phyloP scores from a whole-genome alignment of 2,329 filamentous ascomycete genomes.

The Epichloe typhina region DNA sequence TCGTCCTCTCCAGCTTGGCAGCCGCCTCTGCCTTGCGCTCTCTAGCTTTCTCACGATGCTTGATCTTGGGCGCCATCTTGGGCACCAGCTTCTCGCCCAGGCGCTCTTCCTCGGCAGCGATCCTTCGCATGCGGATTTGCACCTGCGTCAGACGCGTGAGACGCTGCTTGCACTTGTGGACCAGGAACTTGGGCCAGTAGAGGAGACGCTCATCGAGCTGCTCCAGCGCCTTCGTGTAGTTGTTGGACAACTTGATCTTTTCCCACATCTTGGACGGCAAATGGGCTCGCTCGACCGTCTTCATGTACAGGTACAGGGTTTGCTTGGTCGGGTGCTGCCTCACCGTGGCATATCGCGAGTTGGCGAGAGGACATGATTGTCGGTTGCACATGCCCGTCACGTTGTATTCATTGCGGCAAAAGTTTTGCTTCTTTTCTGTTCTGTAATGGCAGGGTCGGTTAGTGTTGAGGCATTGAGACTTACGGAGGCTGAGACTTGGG shows the following conservation, averaged over 20 bases:
- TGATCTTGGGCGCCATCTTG: constrained; percentile 82
- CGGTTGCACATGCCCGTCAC: constrained; percentile 72
- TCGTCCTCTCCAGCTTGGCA: constrained; percentile 89
- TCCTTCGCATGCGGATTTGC: constrained; percentile 61
- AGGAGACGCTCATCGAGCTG: constrained; percentile 77
- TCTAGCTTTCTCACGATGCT: constrained; percentile 59
- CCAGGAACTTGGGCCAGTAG: constrained; percentile 89
- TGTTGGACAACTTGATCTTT: constrained; percentile 74
- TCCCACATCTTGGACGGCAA: constrained; percentile 92
- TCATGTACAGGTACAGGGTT: constrained; percentile 90
- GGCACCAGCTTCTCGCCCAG: constrained; percentile 81
- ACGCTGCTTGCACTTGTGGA: constrained; percentile 94
- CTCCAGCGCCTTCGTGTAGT: constrained; percentile 80
- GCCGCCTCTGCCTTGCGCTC: constrained; percentile 67
- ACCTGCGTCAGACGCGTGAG: constrained; percentile 88
- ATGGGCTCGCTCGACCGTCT: constrained; percentile 79
- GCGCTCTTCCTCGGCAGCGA: constrained; percentile 80
- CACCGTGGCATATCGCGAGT: constrained; percentile 85
- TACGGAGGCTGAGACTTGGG: not conserved
- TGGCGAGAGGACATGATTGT: constrained; percentile 82
- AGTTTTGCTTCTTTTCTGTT: constrained; percentile 76
- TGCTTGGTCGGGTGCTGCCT: constrained; percentile 70
- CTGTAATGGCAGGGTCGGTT: constrained; percentile 29
- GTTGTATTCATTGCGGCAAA: constrained; percentile 93
- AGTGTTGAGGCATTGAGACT: constrained; percentile 9